phyloP scores from a whole-genome alignment of 1,284 basidiomycete genomes.

The Ustilago loliicola region DNA sequence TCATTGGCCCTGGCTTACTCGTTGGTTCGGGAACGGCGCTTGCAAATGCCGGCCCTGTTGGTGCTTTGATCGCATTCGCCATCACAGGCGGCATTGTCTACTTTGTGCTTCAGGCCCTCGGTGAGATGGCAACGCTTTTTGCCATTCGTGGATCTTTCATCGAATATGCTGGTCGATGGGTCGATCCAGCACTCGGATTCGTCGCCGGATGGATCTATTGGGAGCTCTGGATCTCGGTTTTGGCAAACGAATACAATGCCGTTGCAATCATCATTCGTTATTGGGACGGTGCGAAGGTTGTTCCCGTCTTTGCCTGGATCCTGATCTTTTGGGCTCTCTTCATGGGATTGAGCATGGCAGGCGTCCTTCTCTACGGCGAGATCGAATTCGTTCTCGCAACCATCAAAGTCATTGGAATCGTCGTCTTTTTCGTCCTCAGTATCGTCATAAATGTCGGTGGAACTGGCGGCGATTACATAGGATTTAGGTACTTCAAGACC shows the following conservation, averaged over 20 bases:
- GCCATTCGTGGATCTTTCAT: slow-evolving; percentile 79
- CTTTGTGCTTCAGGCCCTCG: slow-evolving; percentile 51
- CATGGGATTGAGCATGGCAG: slow-evolving; percentile 40
- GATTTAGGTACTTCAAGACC: slow-evolving; percentile 63
- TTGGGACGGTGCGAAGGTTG: slow-evolving; percentile 37
- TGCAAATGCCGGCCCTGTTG: slow-evolving; percentile 51
- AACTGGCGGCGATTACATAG: slow-evolving; percentile 42
- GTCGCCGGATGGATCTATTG: slow-evolving; percentile 74
- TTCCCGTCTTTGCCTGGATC: slow-evolving; percentile 41
- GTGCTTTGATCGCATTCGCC: slow-evolving; percentile 53
- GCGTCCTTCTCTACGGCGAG: slow-evolving; percentile 52
- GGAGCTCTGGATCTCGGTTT: slow-evolving; percentile 50
- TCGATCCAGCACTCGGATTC: slow-evolving; percentile 79
- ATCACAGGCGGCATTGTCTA: slow-evolving; percentile 55
- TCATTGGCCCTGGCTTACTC: slow-evolving; percentile 61
- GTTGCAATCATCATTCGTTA: slow-evolving; percentile 51
- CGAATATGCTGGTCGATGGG: slow-evolving; percentile 82
- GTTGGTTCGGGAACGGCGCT: slow-evolving; percentile 55
- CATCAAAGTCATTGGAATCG: slow-evolving; percentile 50
- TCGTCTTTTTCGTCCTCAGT: slow-evolving; percentile 50
- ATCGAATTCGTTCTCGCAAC: slow-evolving; percentile 64
- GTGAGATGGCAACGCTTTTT: slow-evolving; percentile 73
- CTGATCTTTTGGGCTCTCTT: slow-evolving; percentile 59
- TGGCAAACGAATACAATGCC: slow-evolving; percentile 53
- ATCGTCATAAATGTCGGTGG: slow-evolving; percentile 56